phyloP scores from a whole-genome alignment of 2,329 filamentous ascomycete genomes.

The Thielaviopsis euricoi region DNA sequence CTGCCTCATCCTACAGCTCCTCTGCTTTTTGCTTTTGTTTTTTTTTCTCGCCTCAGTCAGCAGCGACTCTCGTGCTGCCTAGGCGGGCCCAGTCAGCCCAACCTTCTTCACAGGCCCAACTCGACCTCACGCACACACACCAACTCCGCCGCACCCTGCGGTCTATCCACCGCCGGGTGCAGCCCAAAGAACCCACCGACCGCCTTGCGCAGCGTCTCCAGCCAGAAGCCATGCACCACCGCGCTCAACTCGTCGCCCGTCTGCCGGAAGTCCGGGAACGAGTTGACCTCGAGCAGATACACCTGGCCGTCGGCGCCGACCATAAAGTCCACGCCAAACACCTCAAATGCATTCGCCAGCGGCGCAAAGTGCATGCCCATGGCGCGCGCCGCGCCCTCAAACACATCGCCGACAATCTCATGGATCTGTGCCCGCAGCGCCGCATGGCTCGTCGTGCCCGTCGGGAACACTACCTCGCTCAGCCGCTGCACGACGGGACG shows the following conservation, averaged over 20 bases:
- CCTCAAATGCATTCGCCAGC: constrained; percentile 73
- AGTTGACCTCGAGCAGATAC: constrained; percentile 84
- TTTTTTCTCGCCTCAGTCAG: too few relatives aligned
- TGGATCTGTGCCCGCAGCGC: constrained; percentile 61
- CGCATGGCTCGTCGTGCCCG: constrained; percentile 42
- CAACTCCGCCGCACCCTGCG: constrained; percentile 22
- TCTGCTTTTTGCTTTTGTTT: too few relatives aligned
- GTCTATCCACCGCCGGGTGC: constrained; percentile 13
- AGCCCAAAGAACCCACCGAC: constrained; percentile 50
- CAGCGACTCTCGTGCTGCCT: not conserved
- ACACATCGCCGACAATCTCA: constrained; percentile 55
- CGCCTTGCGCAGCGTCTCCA: constrained; percentile 50
- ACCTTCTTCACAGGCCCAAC: constrained; percentile 29
- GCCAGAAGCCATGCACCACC: constrained; percentile 63
- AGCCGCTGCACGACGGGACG: constrained; percentile 53
- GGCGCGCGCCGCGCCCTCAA: constrained; percentile 68
- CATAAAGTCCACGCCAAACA: constrained; percentile 83
- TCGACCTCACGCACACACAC: constrained; percentile 36
- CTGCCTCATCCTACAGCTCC: not conserved
- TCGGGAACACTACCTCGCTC: constrained; percentile 41
- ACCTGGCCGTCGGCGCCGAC: constrained; percentile 47
- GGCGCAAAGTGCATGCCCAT: constrained; percentile 90
- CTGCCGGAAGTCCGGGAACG: constrained; percentile 91
- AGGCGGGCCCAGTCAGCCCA: too few relatives aligned
- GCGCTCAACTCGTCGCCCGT: constrained; percentile 58